These are phyloP conservation scores for Mucor racemosus DNA, from an alignment of 371 early-diverging fungal genomes.

Conservation along the genomic window DNA sequence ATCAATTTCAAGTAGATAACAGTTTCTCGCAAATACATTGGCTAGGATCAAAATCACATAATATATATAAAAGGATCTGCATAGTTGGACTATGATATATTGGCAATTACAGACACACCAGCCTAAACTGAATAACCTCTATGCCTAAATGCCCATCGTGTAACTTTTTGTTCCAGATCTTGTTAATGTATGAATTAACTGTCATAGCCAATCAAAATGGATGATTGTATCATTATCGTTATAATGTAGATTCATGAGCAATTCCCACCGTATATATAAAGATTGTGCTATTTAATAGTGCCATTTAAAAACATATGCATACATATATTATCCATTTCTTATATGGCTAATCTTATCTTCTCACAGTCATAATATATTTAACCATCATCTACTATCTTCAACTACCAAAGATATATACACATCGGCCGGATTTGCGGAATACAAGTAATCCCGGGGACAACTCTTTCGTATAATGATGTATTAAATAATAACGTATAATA, in stretches of 20 bases:
- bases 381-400: neutral
- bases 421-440: neutral
- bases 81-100: neutral
- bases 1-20: neutral
- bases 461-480: neutral
- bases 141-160: neutral
- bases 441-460: neutral
- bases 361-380: neutral
- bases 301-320: neutral
- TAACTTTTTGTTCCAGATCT: constrained; percentile 3
- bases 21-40: neutral
- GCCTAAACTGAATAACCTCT: neutral
- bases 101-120: neutral
- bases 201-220: constrained; percentile 20
- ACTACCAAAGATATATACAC: too few relatives aligned
- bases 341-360: neutral
- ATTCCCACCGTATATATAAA: constrained; percentile 7
- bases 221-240: neutral
- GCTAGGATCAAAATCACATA: neutral
- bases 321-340: neutral
- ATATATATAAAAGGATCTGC: neutral
- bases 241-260: constrained; percentile 7
- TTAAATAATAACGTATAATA: neutral
- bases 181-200: constrained; percentile 2
- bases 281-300: neutral